Evolutionary conservation across 768 basidiomycete species (phyloP).

Genomic region (Nevesoporus exiguus): DNA sequence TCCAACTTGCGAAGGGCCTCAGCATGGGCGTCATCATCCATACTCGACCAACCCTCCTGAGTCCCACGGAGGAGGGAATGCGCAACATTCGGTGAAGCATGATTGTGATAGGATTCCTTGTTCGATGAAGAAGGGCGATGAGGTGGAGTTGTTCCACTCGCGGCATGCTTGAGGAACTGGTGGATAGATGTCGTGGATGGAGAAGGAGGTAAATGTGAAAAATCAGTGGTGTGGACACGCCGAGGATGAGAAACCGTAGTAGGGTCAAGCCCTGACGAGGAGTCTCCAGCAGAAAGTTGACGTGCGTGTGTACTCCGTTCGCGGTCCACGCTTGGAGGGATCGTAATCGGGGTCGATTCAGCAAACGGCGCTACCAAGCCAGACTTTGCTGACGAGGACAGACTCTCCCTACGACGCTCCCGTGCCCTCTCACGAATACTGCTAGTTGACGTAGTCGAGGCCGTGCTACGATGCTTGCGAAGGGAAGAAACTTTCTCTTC

Average conservation of each 20-base stretch:
- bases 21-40: constrained; percentile 85
- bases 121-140: constrained; percentile 38
- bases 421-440: constrained; percentile 44
- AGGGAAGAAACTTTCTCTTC: constrained; percentile 48
- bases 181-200: constrained; percentile 89
- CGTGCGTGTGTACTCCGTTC: constrained; percentile 49
- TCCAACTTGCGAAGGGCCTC: constrained; percentile 93
- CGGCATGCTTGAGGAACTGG: constrained; percentile 65
- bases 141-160: constrained; percentile 37
- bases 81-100: constrained; percentile 64
- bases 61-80: constrained; percentile 84
- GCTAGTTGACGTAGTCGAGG: constrained; percentile 43
- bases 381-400: constrained; percentile 35
- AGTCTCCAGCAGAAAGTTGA: constrained; percentile 68
- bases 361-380: neutral
- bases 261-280: constrained; percentile 50
- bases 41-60: constrained; percentile 85
- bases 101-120: constrained; percentile 37
- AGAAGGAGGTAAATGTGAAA: constrained; percentile 87
- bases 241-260: constrained; percentile 49
- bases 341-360: constrained; percentile 25
- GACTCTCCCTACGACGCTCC: constrained; percentile 55
- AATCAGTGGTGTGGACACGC: constrained; percentile 69
- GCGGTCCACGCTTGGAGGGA: constrained; percentile 24
- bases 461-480: constrained; percentile 73